Conservation (phyloP, 345 rosid genomes). For the Angophora floribunda region DNA sequence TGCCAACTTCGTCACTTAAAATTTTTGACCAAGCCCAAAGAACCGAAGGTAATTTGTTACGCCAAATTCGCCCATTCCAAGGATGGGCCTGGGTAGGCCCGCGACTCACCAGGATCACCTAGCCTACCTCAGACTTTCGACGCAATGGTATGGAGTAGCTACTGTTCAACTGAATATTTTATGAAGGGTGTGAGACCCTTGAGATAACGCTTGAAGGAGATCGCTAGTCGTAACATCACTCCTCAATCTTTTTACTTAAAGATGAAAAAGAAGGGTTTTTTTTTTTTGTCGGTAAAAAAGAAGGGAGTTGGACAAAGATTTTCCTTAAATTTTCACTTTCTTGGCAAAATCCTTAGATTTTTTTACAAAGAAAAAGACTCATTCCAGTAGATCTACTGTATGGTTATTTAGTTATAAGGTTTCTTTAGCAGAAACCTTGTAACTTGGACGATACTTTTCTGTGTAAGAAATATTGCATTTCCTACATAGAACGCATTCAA, state of each 20-base stretch:
- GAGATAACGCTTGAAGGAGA: not conserved
- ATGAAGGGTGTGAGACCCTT: not conserved
- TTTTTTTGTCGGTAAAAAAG: too few relatives aligned
- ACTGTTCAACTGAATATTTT: not conserved
- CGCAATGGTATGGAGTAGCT: not conserved
- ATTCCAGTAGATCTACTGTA: not conserved
- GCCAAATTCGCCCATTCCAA: too few relatives aligned
- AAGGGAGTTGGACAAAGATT: not conserved
- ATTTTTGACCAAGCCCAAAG: too few relatives aligned
- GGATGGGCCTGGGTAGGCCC: too few relatives aligned
- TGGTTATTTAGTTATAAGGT: not conserved
- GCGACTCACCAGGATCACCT: not conserved
- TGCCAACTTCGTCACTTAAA: too few relatives aligned
- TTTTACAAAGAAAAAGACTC: not conserved
- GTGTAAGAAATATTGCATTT: not conserved
- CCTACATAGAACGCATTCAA: not conserved
- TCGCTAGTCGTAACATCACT: not conserved
- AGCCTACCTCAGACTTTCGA: not conserved
- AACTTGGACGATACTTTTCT: not conserved
- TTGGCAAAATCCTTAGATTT: not conserved
- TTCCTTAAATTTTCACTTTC: not conserved
- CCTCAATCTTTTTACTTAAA: too few relatives aligned
- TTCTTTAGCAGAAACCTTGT: not conserved
- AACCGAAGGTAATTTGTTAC: too few relatives aligned
- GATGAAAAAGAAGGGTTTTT: too few relatives aligned